phyloP scores from a whole-genome alignment of 1,139 yeast species.

The Hemisphaericaspora xylanilytica region DNA sequence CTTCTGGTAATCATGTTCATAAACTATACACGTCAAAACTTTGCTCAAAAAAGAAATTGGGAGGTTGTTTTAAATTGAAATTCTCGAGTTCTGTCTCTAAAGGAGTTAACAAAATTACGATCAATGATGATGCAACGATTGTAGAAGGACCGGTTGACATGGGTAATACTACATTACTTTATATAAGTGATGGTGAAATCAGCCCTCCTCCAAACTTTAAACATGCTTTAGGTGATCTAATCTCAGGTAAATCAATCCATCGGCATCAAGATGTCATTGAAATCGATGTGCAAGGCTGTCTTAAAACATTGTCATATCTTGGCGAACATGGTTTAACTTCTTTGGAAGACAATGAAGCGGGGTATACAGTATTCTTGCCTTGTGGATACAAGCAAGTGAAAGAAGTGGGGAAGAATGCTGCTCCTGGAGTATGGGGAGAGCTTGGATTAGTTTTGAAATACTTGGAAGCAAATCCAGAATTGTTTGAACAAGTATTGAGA shows the following conservation, averaged over 20 bases:
- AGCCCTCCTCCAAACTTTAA: conserved; percentile 36
- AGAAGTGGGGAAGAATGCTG: not conserved
- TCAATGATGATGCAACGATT: conserved; percentile 44
- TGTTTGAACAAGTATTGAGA: conserved; percentile 51
- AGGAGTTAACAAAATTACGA: conserved; percentile 32
- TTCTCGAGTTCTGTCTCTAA: conserved; percentile 45
- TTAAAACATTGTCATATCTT: conserved; percentile 35
- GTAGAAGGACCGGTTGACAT: conserved; percentile 45
- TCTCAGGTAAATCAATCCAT: conserved; percentile 34
- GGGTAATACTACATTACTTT: conserved; percentile 56
- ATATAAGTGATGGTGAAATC: conserved; percentile 57
- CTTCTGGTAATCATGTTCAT: conserved; percentile 12
- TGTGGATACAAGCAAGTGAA: conserved; percentile 39
- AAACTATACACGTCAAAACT: conserved; percentile 28
- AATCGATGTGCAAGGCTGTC: conserved; percentile 37
- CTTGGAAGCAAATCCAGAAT: conserved; percentile 50
- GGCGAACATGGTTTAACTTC: conserved; percentile 28
- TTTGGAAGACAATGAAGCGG: conserved; percentile 51
- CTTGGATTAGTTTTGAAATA: conserved; percentile 63
- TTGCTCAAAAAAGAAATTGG: conserved; percentile 37
- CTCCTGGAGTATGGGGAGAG: conserved; percentile 54
- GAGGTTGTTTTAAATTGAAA: conserved; percentile 41
- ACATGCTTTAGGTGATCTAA: conserved; percentile 36
- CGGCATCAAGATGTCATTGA: conserved; percentile 31
- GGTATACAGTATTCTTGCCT: conserved; percentile 80